Conservation (phyloP, 371 early-diverging fungal species). For the Coemansia sp. region DNA sequence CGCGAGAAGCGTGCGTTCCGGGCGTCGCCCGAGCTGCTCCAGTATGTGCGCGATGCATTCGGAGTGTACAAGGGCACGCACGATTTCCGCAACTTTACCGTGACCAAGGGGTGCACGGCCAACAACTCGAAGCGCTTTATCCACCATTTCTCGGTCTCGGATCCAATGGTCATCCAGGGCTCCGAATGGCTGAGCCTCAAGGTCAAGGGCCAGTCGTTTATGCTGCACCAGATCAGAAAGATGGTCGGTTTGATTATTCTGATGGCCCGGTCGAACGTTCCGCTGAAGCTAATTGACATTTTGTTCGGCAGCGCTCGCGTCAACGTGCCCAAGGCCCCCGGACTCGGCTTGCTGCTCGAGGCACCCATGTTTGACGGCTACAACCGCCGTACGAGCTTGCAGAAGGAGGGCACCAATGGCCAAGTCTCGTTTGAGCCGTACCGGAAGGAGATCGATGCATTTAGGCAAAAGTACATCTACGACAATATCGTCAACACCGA, state of each 20-base stretch:
- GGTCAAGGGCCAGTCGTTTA: constrained; percentile 98
- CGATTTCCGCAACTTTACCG: constrained; percentile 98
- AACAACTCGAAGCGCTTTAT: constrained; percentile 76
- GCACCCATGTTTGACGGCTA: constrained; percentile 71
- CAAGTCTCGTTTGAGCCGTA: constrained; percentile 50
- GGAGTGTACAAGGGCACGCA: constrained; percentile 84
- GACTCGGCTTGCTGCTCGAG: constrained; percentile 92
- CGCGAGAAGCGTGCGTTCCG: constrained; percentile 59
- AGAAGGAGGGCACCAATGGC: constrained; percentile 22
- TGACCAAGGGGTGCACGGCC: constrained; percentile 73
- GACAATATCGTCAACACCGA: constrained; percentile 74
- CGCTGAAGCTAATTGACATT: constrained; percentile 60
- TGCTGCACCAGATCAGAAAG: constrained; percentile 99
- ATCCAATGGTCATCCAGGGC: constrained; percentile 75
- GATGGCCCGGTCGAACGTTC: constrained; percentile 70
- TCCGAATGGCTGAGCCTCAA: constrained; percentile 91
- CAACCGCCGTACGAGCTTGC: constrained; percentile 51
- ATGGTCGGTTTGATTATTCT: constrained; percentile 97
- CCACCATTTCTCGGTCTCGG: constrained; percentile 69
- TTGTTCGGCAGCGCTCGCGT: constrained; percentile 67
- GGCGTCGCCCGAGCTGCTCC: constrained; percentile 59
- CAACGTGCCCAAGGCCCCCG: constrained; percentile 99
- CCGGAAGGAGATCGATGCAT: constrained; percentile 70
- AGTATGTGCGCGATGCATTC: constrained; percentile 68
- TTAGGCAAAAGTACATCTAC: constrained; percentile 82